Percentiles rank a stretch among this genome's conserved stretches.
Evolutionary conservation across 108 stramenopile genomes (phyloP).

Genomic region (Nannochloropsis salina): DNA sequence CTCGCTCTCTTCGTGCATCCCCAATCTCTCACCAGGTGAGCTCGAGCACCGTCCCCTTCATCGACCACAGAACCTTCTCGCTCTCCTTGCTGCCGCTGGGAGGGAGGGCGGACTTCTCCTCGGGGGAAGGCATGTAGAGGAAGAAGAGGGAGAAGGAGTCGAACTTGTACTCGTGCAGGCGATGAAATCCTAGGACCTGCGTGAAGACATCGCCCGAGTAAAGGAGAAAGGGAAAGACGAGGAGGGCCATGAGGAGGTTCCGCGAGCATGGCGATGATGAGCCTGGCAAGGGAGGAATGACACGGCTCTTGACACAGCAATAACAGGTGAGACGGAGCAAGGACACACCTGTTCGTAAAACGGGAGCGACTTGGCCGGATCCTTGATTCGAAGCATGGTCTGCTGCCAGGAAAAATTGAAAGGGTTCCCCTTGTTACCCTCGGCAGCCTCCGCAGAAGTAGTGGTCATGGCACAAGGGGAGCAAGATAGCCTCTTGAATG

Average conservation of each 20-base stretch:
- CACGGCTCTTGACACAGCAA: no score
- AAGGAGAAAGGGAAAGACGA: background rate
- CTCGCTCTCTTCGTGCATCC: constrained; percentile 69
- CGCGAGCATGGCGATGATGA: no score
- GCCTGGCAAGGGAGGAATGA: no score
- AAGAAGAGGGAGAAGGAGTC: constrained; percentile 73
- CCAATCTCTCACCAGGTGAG: constrained; percentile 54
- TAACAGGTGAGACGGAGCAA: no score
- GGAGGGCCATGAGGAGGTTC: background rate
- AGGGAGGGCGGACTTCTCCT: constrained; percentile 42
- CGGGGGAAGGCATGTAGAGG: constrained; percentile 57
- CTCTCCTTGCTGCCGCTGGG: constrained; percentile 63
- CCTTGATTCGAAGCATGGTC: constrained; percentile 88
- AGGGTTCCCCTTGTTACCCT: background rate
- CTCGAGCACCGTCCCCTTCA: constrained; percentile 73
- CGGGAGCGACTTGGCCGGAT: constrained; percentile 72
- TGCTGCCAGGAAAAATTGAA: constrained; percentile 68
- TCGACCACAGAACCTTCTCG: constrained; percentile 75
- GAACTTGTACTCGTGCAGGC: constrained; percentile 72
- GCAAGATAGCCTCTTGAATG: no score
- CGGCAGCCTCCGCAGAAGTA: background rate
- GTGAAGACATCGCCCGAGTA: background rate
- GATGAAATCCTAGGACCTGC: constrained; percentile 63
- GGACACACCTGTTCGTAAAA: constrained; percentile 72
- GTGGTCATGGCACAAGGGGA: no score